Evolutionary conservation across 208 protist species (phyloP).

Genomic region (Wallacemonas collosoma): DNA sequence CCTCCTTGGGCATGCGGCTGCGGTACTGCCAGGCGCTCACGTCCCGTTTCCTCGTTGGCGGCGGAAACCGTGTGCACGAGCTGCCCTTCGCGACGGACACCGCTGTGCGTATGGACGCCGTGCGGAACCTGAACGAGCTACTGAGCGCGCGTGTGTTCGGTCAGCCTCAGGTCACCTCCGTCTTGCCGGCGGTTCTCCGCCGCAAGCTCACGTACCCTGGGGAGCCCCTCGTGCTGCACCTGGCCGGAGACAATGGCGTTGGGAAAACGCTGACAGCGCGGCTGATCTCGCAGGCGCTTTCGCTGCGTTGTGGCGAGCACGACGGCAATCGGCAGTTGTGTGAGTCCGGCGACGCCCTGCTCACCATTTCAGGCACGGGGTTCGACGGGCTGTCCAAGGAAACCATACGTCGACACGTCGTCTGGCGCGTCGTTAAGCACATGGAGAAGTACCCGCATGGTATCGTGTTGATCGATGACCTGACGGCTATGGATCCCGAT

Average conservation of each 20-base stretch:
- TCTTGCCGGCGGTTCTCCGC: constrained; percentile 49
- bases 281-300: constrained; percentile 66
- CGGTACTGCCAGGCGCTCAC: constrained; percentile 42
- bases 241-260: constrained; percentile 83
- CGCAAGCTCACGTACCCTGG: constrained; percentile 58
- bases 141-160: constrained; percentile 49
- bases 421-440: constrained; percentile 49
- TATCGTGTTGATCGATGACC: constrained; percentile 80
- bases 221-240: constrained; percentile 75
- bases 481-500: constrained; percentile 57
- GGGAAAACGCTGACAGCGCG: constrained; percentile 79
- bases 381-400: constrained; percentile 16
- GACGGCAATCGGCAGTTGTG: constrained; percentile 32
- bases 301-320: constrained; percentile 35
- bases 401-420: constrained; percentile 30
- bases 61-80: constrained; percentile 30
- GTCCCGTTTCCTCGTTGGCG: constrained; percentile 27
- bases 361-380: constrained; percentile 63
- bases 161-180: constrained; percentile 52
- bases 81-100: constrained; percentile 56
- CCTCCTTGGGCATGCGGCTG: constrained; percentile 25
- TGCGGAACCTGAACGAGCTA: constrained; percentile 48
- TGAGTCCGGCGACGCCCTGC: constrained; percentile 63
- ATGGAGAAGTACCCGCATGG: constrained; percentile 64
- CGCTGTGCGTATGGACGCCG: constrained; percentile 34